Conservation (phyloP, 2,329 filamentous ascomycete genomes). For the Trichophyton simii region DNA sequence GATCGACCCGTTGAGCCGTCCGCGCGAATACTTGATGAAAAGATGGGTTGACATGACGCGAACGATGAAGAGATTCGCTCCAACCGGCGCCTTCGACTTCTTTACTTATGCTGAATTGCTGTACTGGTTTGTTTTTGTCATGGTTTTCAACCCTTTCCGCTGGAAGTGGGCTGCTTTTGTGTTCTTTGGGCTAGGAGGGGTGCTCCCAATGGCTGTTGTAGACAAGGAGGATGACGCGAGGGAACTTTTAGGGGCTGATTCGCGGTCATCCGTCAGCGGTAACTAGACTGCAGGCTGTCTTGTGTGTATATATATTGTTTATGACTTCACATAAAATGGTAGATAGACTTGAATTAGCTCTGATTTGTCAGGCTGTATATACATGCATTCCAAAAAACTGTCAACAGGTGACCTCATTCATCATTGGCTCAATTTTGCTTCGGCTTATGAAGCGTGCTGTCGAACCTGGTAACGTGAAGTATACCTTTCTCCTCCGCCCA, state of each 20-base stretch:
- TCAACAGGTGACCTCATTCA: too few species aligned
- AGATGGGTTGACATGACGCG: slow-evolving; percentile 78
- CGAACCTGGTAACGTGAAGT: background rate
- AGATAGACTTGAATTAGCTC: too few species aligned
- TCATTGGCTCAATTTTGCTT: slow-evolving; percentile 6
- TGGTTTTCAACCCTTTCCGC: slow-evolving; percentile 68
- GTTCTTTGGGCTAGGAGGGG: slow-evolving; percentile 59
- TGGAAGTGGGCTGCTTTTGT: slow-evolving; percentile 88
- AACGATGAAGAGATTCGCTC: slow-evolving; percentile 54
- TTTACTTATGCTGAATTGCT: slow-evolving; percentile 76
- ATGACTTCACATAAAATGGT: too few species aligned
- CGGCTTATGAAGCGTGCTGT: background rate
- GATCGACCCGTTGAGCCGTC: slow-evolving; percentile 61
- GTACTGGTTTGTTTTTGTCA: slow-evolving; percentile 75
- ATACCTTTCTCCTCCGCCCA: slow-evolving; percentile 35
- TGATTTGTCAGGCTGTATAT: slow-evolving; percentile 10
- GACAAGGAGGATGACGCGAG: slow-evolving; percentile 45
- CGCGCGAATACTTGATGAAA: slow-evolving; percentile 62
- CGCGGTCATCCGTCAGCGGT: background rate
- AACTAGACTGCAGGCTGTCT: background rate
- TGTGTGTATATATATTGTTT: too few species aligned
- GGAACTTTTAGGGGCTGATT: background rate
- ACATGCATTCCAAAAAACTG: background rate
- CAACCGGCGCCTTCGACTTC: slow-evolving; percentile 71
- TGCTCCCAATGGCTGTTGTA: slow-evolving; percentile 54